Evolutionary conservation across 352 stramenopile species (phyloP).

Genomic region (Globisporangium barbulae): DNA sequence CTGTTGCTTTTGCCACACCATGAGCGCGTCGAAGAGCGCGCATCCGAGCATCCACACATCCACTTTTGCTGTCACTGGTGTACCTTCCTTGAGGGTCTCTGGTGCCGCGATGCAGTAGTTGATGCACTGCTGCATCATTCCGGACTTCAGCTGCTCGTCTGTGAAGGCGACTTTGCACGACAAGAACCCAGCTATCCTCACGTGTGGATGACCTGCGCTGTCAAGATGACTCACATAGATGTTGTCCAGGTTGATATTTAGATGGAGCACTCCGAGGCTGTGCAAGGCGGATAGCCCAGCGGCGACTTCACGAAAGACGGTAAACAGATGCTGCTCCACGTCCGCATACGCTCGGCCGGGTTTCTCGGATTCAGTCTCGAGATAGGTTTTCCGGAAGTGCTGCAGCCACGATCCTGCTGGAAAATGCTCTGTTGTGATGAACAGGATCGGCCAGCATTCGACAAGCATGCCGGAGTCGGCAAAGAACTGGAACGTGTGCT

Average conservation of each 20-base stretch:
- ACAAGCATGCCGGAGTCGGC: slow-evolving; percentile 53
- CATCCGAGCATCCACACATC: slow-evolving; percentile 71
- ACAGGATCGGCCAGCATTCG: slow-evolving; percentile 59
- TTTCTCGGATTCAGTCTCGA: slow-evolving; percentile 5
- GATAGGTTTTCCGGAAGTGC: slow-evolving; percentile 21
- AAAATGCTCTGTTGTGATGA: slow-evolving; percentile 48
- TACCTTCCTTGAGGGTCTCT: slow-evolving; percentile 27
- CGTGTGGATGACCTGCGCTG: slow-evolving; percentile 1
- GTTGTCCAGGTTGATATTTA: slow-evolving; percentile 54
- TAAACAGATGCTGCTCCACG: slow-evolving; percentile 31
- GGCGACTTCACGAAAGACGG: slow-evolving; percentile 44
- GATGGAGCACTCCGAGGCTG: slow-evolving; percentile 42
- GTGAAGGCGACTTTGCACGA: slow-evolving; percentile 44
- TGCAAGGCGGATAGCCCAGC: slow-evolving; percentile 54
- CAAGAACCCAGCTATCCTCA: slow-evolving; percentile 43
- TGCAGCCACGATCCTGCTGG: slow-evolving; percentile 31
- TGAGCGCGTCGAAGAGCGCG: slow-evolving; percentile 45
- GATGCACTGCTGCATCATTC: slow-evolving; percentile 38
- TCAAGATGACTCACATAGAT: slow-evolving; percentile 31
- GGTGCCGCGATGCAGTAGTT: slow-evolving; percentile 38
- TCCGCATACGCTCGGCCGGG: slow-evolving; percentile 13
- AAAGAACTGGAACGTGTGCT: slow-evolving; percentile 64
- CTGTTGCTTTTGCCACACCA: slow-evolving; percentile 49
- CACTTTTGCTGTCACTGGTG: slow-evolving; percentile 36
- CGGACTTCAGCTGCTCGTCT: slow-evolving; percentile 19